Evolutionary conservation across 805 yeast genomes (phyloP).

Genomic region (Saccharomycopsis guyanensis): DNA sequence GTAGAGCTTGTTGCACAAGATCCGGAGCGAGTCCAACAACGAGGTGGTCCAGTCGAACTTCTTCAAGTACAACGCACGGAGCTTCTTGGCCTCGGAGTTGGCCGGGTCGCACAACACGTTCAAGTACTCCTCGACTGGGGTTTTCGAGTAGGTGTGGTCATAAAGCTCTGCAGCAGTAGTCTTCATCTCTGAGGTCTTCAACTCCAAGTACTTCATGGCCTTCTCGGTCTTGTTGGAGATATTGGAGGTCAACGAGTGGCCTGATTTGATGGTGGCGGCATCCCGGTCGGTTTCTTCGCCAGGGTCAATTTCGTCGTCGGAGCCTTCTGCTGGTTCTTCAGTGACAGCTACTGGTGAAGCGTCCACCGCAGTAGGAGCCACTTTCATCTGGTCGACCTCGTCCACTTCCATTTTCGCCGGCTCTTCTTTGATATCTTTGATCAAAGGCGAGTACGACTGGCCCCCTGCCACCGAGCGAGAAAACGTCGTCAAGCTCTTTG

Average conservation of each 20-base stretch:
- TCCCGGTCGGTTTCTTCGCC: conserved; percentile 9
- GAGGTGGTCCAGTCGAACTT: conserved; percentile 15
- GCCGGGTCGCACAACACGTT: conserved; percentile 17
- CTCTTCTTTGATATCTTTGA: conserved; percentile 3
- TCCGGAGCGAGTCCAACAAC: conserved; percentile 40
- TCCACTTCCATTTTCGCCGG: neutral
- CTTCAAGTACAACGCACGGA: conserved; percentile 16
- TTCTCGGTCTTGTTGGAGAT: conserved; percentile 19
- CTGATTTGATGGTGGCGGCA: conserved; percentile 13
- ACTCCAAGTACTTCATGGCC: conserved; percentile 18
- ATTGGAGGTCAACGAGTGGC: conserved; percentile 4
- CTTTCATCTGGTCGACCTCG: neutral
- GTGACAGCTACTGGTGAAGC: too few species aligned
- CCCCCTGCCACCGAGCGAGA: neutral
- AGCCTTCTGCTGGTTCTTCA: neutral
- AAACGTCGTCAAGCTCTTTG: neutral
- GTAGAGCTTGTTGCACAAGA: conserved; percentile 74
- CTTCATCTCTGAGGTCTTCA: conserved; percentile 14
- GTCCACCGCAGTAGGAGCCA: neutral
- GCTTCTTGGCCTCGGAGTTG: conserved; percentile 17
- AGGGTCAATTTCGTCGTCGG: neutral
- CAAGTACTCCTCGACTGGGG: conserved; percentile 20
- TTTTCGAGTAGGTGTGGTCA: conserved; percentile 10
- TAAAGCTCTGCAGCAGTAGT: conserved; percentile 13
- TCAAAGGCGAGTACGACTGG: conserved; percentile 11